Evolutionary conservation across 495 filamentous ascomycete species (phyloP).

Genomic region (Cercophora newfieldiana): DNA sequence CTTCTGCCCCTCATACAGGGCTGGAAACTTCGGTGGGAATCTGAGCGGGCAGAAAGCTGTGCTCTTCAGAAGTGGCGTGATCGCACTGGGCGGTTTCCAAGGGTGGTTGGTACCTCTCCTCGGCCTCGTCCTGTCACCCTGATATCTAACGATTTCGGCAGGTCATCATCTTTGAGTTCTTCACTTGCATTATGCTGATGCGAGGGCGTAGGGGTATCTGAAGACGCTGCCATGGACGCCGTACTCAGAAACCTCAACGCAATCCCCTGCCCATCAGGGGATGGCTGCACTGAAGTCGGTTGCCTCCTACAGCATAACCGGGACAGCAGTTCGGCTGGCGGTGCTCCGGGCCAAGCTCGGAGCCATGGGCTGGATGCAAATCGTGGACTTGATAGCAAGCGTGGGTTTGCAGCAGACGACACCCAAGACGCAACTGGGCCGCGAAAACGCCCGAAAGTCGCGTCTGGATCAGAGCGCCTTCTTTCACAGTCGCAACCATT

Average conservation of each 20-base stretch:
- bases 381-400: neutral
- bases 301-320: constrained; percentile 47
- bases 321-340: constrained; percentile 22
- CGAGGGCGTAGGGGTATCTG: neutral
- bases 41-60: too few relatives aligned
- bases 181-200: neutral
- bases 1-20: too few relatives aligned
- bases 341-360: neutral
- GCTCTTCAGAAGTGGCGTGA: too few relatives aligned
- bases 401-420: neutral
- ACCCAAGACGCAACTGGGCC: constrained; percentile 25
- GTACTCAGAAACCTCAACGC: constrained; percentile 64
- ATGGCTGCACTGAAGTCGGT: constrained; percentile 41
- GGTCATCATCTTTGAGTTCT: neutral
- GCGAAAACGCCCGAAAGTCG: constrained; percentile 34
- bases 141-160: neutral
- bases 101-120: neutral
- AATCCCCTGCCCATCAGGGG: constrained; percentile 63
- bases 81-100: too few relatives aligned
- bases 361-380: too few relatives aligned
- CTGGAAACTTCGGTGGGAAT: too few relatives aligned
- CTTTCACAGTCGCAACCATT: constrained; percentile 2
- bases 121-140: neutral
- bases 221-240: constrained; percentile 58
- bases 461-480: constrained; percentile 14